Conservation (phyloP, 148 eudicot genomes). For the Fagopyrum homotropicum region DNA sequence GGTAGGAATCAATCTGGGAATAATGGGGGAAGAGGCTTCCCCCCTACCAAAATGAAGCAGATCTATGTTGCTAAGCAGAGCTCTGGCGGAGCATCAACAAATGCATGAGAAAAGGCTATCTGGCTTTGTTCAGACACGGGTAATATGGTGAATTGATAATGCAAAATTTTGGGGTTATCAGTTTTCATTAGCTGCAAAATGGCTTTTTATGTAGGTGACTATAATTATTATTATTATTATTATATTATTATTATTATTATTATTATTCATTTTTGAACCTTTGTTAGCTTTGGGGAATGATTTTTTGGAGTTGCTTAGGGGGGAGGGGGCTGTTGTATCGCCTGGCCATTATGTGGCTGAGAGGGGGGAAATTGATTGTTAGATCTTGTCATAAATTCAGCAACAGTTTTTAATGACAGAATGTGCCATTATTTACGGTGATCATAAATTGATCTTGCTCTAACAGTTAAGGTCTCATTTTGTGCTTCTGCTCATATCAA, state of each 20-base stretch:
- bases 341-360: neutral
- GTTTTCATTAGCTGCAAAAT: neutral
- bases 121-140: neutral
- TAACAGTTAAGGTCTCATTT: too few relatives aligned
- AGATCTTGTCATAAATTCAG: neutral
- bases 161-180: neutral
- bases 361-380: slow-evolving; percentile 4
- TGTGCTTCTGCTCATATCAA: too few relatives aligned
- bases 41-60: slow-evolving; percentile 65
- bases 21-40: slow-evolving; percentile 52
- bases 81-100: slow-evolving; percentile 30
- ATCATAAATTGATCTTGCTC: too few relatives aligned
- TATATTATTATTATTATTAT: too few relatives aligned
- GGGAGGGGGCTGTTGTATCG: neutral
- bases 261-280: neutral
- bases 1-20: slow-evolving; percentile 58
- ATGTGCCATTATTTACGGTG: too few relatives aligned
- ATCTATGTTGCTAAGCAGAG: slow-evolving; percentile 88
- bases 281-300: neutral
- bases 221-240: too few relatives aligned
- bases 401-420: neutral
- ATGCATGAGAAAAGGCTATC: slow-evolving; percentile 16
- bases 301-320: neutral
- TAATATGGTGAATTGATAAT: neutral
- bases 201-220: slow-evolving; percentile 3